phyloP scores from a whole-genome alignment of 306 rosid species.

The Trichosanthes truncata region DNA sequence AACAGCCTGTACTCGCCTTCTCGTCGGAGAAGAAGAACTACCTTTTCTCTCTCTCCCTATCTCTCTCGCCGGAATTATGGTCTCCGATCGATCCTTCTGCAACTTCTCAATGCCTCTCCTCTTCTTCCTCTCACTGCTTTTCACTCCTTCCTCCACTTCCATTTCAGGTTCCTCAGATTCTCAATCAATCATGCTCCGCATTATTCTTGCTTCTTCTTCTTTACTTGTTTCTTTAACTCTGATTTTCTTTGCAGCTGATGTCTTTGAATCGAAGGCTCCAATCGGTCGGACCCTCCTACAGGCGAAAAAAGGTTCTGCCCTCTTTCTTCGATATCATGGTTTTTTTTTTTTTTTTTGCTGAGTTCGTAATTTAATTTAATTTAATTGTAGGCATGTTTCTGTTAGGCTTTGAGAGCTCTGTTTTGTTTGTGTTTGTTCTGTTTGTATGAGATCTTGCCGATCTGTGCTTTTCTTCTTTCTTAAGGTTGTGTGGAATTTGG shows the following conservation, averaged over 20 bases:
- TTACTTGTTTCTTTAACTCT: neutral
- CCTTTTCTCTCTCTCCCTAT: neutral
- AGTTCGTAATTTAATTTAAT: neutral
- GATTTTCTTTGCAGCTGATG: slow-evolving; percentile 30
- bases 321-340: neutral
- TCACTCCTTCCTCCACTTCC: slow-evolving; percentile 36
- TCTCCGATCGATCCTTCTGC: slow-evolving; percentile 25
- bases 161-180: slow-evolving; percentile 36
- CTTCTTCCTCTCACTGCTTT: slow-evolving; percentile 21
- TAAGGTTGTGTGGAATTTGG: neutral
- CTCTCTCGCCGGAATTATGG: slow-evolving; percentile 25
- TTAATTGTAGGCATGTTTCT: neutral
- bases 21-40: neutral
- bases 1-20: neutral
- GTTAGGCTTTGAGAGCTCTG: neutral
- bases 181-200: neutral
- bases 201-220: neutral
- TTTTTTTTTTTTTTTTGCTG: neutral
- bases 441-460: neutral
- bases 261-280: slow-evolving; percentile 35
- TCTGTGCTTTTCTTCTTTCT: slow-evolving; percentile 1
- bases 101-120: slow-evolving; percentile 24
- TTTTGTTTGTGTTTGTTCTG: neutral
- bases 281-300: slow-evolving; percentile 71
- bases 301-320: slow-evolving; percentile 51